phyloP scores from a whole-genome alignment of 2,329 filamentous ascomycete species.

The Trichoderma polysporum region DNA sequence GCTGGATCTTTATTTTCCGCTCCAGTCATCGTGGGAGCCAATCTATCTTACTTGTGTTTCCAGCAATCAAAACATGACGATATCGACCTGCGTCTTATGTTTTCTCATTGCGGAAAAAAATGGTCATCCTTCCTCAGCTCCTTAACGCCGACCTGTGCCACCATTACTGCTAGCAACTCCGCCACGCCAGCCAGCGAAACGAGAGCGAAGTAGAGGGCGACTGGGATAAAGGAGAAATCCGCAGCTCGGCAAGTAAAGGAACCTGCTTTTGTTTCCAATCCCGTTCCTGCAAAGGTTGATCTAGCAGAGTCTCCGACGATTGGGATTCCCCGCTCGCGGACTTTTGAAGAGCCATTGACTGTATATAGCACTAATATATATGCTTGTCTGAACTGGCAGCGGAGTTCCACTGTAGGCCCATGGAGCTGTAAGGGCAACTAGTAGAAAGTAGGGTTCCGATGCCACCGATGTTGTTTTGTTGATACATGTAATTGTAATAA shows the following conservation, averaged over 20 bases:
- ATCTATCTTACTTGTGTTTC: neutral
- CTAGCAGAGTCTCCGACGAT: neutral
- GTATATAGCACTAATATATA: neutral
- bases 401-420: constrained; percentile 1
- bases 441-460: neutral
- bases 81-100: neutral
- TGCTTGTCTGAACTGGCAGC: neutral
- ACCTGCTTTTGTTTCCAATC: neutral
- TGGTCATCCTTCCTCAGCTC: neutral
- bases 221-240: constrained; percentile 1
- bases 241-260: neutral
- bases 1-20: neutral
- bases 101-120: neutral
- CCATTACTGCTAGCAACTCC: neutral
- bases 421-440: neutral
- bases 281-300: neutral
- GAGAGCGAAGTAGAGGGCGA: neutral
- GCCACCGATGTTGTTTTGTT: neutral
- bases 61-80: neutral
- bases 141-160: neutral
- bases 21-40: neutral
- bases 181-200: neutral
- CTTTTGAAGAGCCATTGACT: neutral
- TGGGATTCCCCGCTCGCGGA: constrained; percentile 15
- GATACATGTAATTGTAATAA: neutral